Evolutionary conservation across 139 green algal species (phyloP).

Genomic region (Penium margaritaceum): DNA sequence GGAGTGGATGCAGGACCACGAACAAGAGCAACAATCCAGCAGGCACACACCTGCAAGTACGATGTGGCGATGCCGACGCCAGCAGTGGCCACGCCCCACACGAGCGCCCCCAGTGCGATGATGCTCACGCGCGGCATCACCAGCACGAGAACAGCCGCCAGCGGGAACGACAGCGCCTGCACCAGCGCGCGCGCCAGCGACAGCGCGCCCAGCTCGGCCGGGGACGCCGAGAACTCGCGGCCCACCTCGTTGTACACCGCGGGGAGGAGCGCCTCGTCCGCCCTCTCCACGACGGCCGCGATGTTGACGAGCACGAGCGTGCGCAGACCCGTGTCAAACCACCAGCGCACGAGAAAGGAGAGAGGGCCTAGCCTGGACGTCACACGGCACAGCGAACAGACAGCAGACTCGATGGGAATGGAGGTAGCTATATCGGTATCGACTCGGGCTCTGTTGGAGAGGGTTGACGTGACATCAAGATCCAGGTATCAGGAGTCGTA

Average conservation of each 20-base stretch:
- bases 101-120: constrained; percentile 26
- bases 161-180: constrained; percentile 28
- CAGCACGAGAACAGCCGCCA: constrained; percentile 22
- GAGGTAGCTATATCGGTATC: too few relatives aligned
- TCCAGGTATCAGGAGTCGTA: too few relatives aligned
- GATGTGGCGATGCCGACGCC: constrained; percentile 11
- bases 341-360: too few relatives aligned
- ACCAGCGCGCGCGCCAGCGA: constrained; percentile 34
- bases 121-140: constrained; percentile 11
- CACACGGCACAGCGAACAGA: too few relatives aligned
- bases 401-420: too few relatives aligned
- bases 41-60: constrained; percentile 36
- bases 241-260: constrained; percentile 64
- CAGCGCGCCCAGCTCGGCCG: constrained; percentile 45
- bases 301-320: constrained; percentile 60
- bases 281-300: constrained; percentile 61
- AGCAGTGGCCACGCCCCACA: constrained; percentile 31
- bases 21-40: too few relatives aligned
- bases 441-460: too few relatives aligned
- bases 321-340: not conserved
- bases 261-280: constrained; percentile 64
- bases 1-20: too few relatives aligned
- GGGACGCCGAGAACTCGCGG: constrained; percentile 55
- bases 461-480: too few relatives aligned
- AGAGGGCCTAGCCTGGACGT: too few relatives aligned